Evolutionary conservation across 1,284 basidiomycete species (phyloP).

Genomic region (Volvariella volvacea): DNA sequence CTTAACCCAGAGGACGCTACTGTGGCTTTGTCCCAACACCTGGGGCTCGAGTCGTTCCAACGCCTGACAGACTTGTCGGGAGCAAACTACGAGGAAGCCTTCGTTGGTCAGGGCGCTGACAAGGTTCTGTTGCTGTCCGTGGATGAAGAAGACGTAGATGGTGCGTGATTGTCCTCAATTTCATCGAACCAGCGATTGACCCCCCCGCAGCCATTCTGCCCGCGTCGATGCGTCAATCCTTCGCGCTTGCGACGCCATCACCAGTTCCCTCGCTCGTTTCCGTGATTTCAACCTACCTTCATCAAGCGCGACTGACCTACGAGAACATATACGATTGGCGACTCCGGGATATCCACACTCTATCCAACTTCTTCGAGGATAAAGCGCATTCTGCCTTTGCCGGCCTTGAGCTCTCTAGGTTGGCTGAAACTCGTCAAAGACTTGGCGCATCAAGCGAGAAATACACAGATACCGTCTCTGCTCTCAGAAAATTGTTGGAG

Average conservation of each 20-base stretch:
- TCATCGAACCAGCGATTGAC: slow-evolving; percentile 4
- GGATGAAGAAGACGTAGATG: slow-evolving; percentile 48
- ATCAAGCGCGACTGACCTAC: slow-evolving; percentile 53
- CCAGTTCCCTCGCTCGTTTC: slow-evolving; percentile 33
- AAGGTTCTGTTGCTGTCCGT: slow-evolving; percentile 51
- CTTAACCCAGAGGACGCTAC: slow-evolving; percentile 50
- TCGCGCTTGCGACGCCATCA: slow-evolving; percentile 24
- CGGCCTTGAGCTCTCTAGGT: slow-evolving; percentile 49
- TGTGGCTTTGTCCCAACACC: slow-evolving; percentile 55
- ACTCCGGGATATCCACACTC: slow-evolving; percentile 32
- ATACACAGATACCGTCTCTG: slow-evolving; percentile 38
- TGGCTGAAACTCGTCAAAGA: slow-evolving; percentile 37
- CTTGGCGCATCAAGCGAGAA: slow-evolving; percentile 48
- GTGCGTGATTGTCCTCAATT: slow-evolving; percentile 28
- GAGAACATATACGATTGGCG: slow-evolving; percentile 42
- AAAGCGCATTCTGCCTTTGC: slow-evolving; percentile 44
- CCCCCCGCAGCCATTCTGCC: slow-evolving; percentile 43
- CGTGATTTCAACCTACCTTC: slow-evolving; percentile 47
- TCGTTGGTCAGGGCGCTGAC: slow-evolving; percentile 50
- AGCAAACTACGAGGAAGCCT: slow-evolving; percentile 32
- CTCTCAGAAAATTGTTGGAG: slow-evolving; percentile 38
- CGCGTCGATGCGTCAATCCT: slow-evolving; percentile 35
- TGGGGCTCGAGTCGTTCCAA: slow-evolving; percentile 64
- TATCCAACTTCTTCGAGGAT: slow-evolving; percentile 46
- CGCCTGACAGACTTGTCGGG: slow-evolving; percentile 30